Evolutionary conservation across 257 asterid genomes (phyloP).

Genomic region (Solanum raphanifolium): DNA sequence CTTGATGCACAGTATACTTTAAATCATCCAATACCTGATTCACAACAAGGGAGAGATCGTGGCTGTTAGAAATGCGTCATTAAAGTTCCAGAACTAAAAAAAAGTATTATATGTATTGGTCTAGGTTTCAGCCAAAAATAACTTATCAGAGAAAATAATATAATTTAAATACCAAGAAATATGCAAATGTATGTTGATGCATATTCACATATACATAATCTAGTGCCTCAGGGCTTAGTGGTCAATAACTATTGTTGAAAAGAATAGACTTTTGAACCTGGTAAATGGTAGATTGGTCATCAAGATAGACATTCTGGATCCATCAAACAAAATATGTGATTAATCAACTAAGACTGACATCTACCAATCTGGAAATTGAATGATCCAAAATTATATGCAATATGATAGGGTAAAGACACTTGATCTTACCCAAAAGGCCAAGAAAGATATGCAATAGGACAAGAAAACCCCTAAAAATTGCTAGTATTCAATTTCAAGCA

Average conservation of each 20-base stretch:
- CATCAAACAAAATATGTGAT: not conserved
- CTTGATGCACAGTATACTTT: not conserved
- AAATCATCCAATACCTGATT: slow-evolving; percentile 5
- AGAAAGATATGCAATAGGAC: slow-evolving; percentile 9
- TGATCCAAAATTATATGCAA: not conserved
- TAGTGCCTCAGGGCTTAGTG: not conserved
- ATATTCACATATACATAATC: not conserved
- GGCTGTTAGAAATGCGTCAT: not conserved
- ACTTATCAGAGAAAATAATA: not conserved
- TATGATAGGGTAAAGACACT: not conserved
- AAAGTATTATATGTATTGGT: not conserved
- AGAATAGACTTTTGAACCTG: not conserved
- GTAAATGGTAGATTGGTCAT: not conserved
- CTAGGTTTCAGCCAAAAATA: not conserved
- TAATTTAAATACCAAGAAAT: not conserved
- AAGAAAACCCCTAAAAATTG: not conserved
- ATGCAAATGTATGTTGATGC: not conserved
- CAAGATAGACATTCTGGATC: not conserved
- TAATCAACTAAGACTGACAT: not conserved
- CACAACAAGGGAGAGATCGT: not conserved
- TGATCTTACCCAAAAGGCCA: slow-evolving; percentile 16
- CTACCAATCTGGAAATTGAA: not conserved
- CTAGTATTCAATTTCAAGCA: not conserved
- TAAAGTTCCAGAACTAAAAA: not conserved
- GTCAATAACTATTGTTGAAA: not conserved